These are phyloP conservation scores for Cryptococcus sp. DNA, from an alignment of 1,284 basidiomycete genomes.

Conservation along the genomic window DNA sequence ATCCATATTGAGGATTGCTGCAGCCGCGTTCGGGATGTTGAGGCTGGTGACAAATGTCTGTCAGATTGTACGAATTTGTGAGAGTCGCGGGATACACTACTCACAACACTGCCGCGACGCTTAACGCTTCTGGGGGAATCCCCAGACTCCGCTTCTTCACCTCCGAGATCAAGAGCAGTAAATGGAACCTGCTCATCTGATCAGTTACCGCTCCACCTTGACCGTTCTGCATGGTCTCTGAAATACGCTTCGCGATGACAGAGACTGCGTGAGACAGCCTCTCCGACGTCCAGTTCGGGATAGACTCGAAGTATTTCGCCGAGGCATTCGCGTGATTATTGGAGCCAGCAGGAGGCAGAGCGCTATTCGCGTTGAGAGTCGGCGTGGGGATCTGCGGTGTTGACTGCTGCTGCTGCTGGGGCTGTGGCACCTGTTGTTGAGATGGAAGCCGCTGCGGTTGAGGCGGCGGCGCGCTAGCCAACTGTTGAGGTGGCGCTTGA, in stretches of 20 bases:
- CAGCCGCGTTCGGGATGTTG: slow-evolving; percentile 9
- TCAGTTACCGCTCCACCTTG: slow-evolving; percentile 5
- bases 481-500: not conserved
- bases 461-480: too few relatives aligned
- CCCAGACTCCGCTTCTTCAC: slow-evolving; percentile 13
- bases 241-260: slow-evolving; percentile 7
- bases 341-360: not conserved
- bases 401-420: slow-evolving; percentile 2
- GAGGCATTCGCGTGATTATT: not conserved
- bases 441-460: not conserved
- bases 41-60: not conserved
- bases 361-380: not conserved
- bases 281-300: slow-evolving; percentile 13
- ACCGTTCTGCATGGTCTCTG: slow-evolving; percentile 6
- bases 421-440: slow-evolving; percentile 6
- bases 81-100: not conserved
- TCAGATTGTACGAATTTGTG: not conserved
- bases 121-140: slow-evolving; percentile 18
- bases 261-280: slow-evolving; percentile 8
- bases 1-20: slow-evolving; percentile 13
- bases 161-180: slow-evolving; percentile 18
- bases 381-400: slow-evolving; percentile 4
- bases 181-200: slow-evolving; percentile 16
- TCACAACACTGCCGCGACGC: slow-evolving; percentile 15
- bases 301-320: slow-evolving; percentile 9